These are phyloP conservation scores for Alternaria incomplexa DNA, from an alignment of 2,329 filamentous ascomycete genomes.

Conservation along the genomic window DNA sequence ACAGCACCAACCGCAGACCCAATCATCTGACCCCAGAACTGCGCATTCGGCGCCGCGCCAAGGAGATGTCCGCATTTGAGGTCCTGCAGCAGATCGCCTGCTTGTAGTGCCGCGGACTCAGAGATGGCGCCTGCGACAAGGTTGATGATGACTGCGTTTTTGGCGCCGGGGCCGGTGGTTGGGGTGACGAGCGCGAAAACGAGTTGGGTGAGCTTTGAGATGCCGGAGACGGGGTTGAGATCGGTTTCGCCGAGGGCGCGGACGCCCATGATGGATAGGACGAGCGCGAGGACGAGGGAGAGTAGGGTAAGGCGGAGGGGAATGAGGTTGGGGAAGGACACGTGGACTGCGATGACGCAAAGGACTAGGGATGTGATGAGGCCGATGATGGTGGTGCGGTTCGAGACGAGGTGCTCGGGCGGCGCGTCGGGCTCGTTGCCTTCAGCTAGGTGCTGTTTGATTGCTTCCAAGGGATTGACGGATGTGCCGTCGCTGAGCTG, in stretches of 20 bases:
- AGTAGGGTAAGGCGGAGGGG: conserved; percentile 83
- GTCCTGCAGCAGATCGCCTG: conserved; percentile 95
- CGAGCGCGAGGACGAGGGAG: conserved; percentile 77
- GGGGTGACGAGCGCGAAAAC: conserved; percentile 93
- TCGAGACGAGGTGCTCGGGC: conserved; percentile 78
- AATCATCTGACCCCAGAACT: conserved; percentile 96
- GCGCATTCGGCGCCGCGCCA: conserved; percentile 88
- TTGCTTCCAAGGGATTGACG: conserved; percentile 29
- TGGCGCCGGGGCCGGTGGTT: conserved; percentile 56
- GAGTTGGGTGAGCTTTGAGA: conserved; percentile 94
- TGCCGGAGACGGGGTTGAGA: conserved; percentile 93
- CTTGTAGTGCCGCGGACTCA: conserved; percentile 86
- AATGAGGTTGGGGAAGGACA: conserved; percentile 83
- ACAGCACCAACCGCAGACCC: conserved; percentile 86
- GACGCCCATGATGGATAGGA: conserved; percentile 69
- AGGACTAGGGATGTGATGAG: conserved; percentile 77
- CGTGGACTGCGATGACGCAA: conserved; percentile 80
- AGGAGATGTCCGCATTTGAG: conserved; percentile 94
- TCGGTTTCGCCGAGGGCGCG: conserved; percentile 80
- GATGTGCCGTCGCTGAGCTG: conserved; percentile 37
- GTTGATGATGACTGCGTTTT: conserved; percentile 92
- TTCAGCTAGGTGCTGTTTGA: conserved; percentile 40
- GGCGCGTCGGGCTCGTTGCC: conserved; percentile 75
- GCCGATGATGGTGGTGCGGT: conserved; percentile 73
- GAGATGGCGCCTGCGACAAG: conserved; percentile 89